Evolutionary conservation across 176 grass and related monocot genomes (phyloP).

Genomic region (Oryza brachyantha): DNA sequence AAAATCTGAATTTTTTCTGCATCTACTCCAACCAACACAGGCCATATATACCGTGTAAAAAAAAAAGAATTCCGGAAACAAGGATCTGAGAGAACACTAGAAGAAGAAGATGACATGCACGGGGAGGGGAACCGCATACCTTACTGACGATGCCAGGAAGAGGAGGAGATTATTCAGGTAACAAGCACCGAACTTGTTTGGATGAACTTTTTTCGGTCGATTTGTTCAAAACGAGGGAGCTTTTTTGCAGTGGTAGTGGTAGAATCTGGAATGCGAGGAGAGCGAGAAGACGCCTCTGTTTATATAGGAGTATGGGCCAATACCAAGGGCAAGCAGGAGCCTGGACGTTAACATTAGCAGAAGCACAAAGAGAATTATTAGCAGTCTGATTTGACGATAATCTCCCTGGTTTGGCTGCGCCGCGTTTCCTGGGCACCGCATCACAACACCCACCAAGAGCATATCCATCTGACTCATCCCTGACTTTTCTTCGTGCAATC

Average conservation of each 20-base stretch:
- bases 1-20: background rate
- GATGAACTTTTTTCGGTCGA: background rate
- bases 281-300: background rate
- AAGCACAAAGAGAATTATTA: background rate
- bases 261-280: background rate
- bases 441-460: conserved; percentile 22
- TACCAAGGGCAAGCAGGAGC: too few species aligned
- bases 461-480: background rate
- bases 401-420: background rate
- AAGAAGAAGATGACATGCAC: background rate
- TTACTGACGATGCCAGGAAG: background rate
- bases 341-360: too few species aligned
- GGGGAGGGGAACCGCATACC: background rate
- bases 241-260: background rate
- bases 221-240: too few species aligned
- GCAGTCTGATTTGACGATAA: conserved; percentile 13
- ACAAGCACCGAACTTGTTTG: background rate
- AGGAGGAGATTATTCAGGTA: background rate
- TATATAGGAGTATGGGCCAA: too few species aligned
- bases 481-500: background rate
- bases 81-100: background rate
- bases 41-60: too few species aligned
- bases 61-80: too few species aligned
- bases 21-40: background rate
- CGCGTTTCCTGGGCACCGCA: conserved; percentile 47